phyloP scores from a whole-genome alignment of 2,329 filamentous ascomycete genomes.

The Calonectria pseudoturangicola region DNA sequence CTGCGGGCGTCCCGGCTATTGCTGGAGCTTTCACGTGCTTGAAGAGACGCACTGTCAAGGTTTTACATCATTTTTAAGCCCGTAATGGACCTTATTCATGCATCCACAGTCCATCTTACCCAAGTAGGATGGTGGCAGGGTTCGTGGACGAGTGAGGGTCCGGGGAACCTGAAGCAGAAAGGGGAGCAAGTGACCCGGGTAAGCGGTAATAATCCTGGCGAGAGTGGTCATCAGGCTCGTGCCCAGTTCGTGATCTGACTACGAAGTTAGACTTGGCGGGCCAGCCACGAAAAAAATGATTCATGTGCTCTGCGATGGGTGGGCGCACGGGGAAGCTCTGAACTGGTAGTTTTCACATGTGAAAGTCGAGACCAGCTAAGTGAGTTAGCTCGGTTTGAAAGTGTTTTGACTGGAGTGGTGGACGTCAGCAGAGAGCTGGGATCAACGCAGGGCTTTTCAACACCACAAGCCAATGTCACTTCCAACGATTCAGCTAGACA shows the following conservation, averaged over 20 bases:
- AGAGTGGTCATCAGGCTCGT: conserved; percentile 35
- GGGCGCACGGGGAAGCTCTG: conserved; percentile 3
- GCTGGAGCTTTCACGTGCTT: conserved; percentile 40
- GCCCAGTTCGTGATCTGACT: conserved; percentile 26
- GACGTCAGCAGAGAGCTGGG: background rate
- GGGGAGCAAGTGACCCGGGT: conserved; percentile 31
- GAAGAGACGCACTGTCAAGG: conserved; percentile 5
- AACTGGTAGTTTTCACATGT: conserved; percentile 38
- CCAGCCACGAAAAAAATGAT: conserved; percentile 28
- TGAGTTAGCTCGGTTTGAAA: background rate
- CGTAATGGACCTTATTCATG: conserved; percentile 26
- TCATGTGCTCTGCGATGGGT: conserved; percentile 36
- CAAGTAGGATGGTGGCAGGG: conserved; percentile 29
- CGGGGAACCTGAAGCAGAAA: conserved; percentile 25
- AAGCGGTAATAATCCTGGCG: conserved; percentile 31
- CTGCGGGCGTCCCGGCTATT: conserved; percentile 36
- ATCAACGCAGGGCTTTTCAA: background rate
- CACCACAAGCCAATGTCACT: background rate
- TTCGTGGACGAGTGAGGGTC: conserved; percentile 26
- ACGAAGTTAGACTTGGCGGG: conserved; percentile 20
- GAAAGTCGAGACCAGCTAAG: conserved; percentile 32
- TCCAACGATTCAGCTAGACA: conserved; percentile 6
- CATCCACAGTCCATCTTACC: conserved; percentile 25
- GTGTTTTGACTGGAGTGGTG: conserved; percentile 5
- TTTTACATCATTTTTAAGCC: conserved; percentile 1